Percentiles rank a stretch among this genome's conserved stretches.
These are phyloP conservation scores for Chlamydomonas urium DNA, from an alignment of 139 green algal species.

Conservation along the genomic window DNA sequence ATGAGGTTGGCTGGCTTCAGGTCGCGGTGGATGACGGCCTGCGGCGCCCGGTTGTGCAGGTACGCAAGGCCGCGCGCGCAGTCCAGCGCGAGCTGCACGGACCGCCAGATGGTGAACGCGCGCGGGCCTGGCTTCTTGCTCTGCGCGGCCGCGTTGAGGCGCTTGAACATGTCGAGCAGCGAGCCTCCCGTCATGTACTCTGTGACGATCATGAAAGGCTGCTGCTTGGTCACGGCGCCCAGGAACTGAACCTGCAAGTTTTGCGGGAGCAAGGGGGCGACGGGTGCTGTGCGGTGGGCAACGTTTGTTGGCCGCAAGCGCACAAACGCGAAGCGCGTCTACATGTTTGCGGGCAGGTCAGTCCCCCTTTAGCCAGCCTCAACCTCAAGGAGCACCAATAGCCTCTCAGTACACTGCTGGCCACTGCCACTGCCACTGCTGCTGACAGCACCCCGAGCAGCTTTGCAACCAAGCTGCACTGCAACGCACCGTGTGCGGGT, in stretches of 20 bases:
- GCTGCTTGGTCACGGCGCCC: conserved; percentile 76
- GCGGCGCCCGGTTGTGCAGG: conserved; percentile 73
- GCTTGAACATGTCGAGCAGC: conserved; percentile 51
- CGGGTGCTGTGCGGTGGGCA: too few species aligned
- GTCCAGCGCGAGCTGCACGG: conserved; percentile 81
- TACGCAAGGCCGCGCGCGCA: conserved; percentile 82
- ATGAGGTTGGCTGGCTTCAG: conserved; percentile 94
- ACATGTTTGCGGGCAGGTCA: too few species aligned
- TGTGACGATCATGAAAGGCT: conserved; percentile 86
- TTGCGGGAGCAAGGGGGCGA: too few species aligned
- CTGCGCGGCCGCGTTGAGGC: conserved; percentile 81
- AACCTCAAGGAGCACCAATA: too few species aligned
- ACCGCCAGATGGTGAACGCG: conserved; percentile 45
- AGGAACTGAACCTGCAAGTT: conserved; percentile 69
- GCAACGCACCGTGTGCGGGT: conserved; percentile 23
- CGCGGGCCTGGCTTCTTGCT: conserved; percentile 25
- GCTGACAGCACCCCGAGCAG: too few species aligned
- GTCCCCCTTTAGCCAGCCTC: too few species aligned
- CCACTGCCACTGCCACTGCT: too few species aligned
- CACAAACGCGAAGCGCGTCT: too few species aligned
- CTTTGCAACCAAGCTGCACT: too few species aligned
- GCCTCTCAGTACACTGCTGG: too few species aligned
- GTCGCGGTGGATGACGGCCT: conserved; percentile 68
- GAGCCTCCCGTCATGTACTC: conserved; percentile 44
- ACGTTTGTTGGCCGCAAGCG: too few species aligned